Evolutionary conservation across 495 filamentous ascomycete genomes (phyloP).

Genomic region (Aspergillus leporis): DNA sequence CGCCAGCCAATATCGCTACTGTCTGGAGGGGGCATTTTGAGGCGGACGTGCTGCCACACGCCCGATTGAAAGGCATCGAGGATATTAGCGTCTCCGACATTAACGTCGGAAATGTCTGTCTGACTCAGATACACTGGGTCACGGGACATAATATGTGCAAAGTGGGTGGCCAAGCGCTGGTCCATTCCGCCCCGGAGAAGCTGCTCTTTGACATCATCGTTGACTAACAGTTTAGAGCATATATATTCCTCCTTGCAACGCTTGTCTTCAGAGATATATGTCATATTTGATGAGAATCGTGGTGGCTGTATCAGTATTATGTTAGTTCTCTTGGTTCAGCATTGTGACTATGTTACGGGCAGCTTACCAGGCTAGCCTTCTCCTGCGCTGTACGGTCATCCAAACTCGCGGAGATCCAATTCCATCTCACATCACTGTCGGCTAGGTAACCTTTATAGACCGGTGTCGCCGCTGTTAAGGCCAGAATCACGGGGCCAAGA

Average conservation of each 20-base stretch:
- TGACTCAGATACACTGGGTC: conserved; percentile 85
- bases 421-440: conserved; percentile 89
- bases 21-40: conserved; percentile 73
- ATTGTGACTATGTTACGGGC: conserved; percentile 66
- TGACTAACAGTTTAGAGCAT: conserved; percentile 58
- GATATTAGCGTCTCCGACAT: conserved; percentile 75
- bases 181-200: conserved; percentile 89
- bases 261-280: conserved; percentile 83
- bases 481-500: conserved; percentile 80
- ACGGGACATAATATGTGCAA: conserved; percentile 88
- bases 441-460: conserved; percentile 91
- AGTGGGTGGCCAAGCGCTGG: conserved; percentile 81
- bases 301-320: conserved; percentile 42
- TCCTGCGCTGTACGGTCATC: conserved; percentile 84
- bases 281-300: conserved; percentile 83
- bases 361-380: conserved; percentile 54
- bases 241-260: conserved; percentile 76
- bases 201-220: conserved; percentile 67
- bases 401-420: conserved; percentile 79
- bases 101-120: conserved; percentile 75
- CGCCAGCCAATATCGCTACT: conserved; percentile 79
- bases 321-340: conserved; percentile 63
- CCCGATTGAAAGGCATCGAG: conserved; percentile 90
- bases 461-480: conserved; percentile 87
- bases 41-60: conserved; percentile 94